Conservation (phyloP, 2,329 filamentous ascomycete genomes). For the Claviceps cyperi region DNA sequence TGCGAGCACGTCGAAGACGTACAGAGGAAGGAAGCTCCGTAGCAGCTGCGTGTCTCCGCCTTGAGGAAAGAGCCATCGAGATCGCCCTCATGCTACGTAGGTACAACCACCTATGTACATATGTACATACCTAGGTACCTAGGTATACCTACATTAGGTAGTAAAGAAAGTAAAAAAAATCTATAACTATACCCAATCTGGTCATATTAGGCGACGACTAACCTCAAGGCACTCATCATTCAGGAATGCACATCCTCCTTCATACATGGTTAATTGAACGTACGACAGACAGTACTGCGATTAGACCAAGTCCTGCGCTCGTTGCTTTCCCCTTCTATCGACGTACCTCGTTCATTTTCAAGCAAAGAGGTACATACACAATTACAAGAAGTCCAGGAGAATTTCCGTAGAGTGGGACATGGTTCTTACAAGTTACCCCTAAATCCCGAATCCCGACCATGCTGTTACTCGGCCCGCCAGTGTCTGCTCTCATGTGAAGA, state of each 20-base stretch:
- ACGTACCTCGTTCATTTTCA: neutral
- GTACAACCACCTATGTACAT: too few species aligned
- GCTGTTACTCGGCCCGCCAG: neutral
- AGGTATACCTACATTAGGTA: too few species aligned
- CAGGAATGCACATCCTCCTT: neutral
- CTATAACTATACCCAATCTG: neutral
- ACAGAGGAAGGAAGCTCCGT: neutral
- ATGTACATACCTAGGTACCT: too few species aligned
- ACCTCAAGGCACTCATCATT: too few species aligned
- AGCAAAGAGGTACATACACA: neutral
- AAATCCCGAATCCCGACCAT: neutral
- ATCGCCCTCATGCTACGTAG: neutral
- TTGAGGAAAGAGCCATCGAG: neutral
- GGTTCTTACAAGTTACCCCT: conserved; percentile 2
- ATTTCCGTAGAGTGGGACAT: neutral
- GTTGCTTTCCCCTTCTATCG: neutral
- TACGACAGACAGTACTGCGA: neutral
- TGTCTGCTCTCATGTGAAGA: neutral
- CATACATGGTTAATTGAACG: neutral
- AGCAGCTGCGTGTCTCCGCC: neutral
- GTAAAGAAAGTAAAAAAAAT: too few species aligned
- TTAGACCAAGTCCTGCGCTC: neutral
- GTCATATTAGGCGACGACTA: neutral
- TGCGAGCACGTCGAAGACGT: neutral
- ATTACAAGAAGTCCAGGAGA: neutral